Percentiles rank a stretch among this genome's conserved stretches.
These are phyloP conservation scores for Alternaria conjuncta DNA, from an alignment of 2,329 filamentous ascomycete genomes.

Conservation along the genomic window DNA sequence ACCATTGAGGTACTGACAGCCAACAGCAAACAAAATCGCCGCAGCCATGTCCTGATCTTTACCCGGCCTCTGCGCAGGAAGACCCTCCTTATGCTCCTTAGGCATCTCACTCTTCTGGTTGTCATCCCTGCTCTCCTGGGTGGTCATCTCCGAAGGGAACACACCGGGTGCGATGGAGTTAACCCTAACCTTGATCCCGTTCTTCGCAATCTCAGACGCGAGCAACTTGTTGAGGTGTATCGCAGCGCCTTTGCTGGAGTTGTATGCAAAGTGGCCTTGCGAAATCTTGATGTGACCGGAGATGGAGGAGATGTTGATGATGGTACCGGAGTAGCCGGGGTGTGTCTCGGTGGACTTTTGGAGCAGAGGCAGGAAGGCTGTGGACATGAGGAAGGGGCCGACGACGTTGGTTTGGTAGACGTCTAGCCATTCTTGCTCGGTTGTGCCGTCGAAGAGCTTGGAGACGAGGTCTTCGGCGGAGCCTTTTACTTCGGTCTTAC, in stretches of 20 bases:
- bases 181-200: constrained; percentile 61
- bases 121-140: constrained; percentile 55
- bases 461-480: constrained; percentile 52
- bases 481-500: constrained; percentile 48
- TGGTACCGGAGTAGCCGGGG: constrained; percentile 52
- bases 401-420: constrained; percentile 57
- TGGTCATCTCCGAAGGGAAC: constrained; percentile 66
- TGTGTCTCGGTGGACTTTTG: constrained; percentile 51
- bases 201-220: constrained; percentile 59
- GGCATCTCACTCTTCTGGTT: constrained; percentile 63
- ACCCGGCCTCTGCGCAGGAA: constrained; percentile 60
- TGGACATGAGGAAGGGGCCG: constrained; percentile 56
- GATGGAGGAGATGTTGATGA: constrained; percentile 57
- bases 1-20: constrained; percentile 59
- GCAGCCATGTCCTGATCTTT: constrained; percentile 66
- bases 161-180: constrained; percentile 65
- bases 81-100: constrained; percentile 59
- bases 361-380: constrained; percentile 55
- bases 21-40: constrained; percentile 61
- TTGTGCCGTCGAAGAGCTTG: constrained; percentile 54
- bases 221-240: constrained; percentile 64
- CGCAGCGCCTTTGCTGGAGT: constrained; percentile 58
- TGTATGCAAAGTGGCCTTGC: constrained; percentile 57
- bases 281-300: constrained; percentile 55
- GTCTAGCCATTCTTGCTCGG: constrained; percentile 55